A percentile compares a stretch with the other conserved stretches of the same genome.
Conservation (phyloP, 2,329 filamentous ascomycete species). For the Beauveria medogensis region DNA sequence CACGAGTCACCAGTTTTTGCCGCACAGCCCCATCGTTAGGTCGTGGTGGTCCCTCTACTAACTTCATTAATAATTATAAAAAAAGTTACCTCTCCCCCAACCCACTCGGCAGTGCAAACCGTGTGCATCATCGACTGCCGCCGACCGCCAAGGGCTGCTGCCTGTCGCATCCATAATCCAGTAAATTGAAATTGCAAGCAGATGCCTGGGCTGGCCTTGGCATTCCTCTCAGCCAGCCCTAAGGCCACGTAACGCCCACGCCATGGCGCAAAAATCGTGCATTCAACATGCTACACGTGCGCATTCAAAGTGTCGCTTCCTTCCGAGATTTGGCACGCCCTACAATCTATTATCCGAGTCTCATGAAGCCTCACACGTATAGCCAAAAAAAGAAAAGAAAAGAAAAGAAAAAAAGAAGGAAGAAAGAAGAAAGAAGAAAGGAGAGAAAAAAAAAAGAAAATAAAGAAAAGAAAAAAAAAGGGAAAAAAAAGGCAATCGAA, state of each 20-base stretch:
- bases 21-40: slow-evolving; percentile 3
- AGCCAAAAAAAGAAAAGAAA: neutral
- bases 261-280: neutral
- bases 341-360: neutral
- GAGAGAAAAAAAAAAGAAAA: too few species aligned
- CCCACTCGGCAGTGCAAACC: slow-evolving; percentile 4
- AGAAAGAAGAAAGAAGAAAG: too few species aligned
- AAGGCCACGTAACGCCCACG: neutral
- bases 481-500: neutral
- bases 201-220: neutral
- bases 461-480: too few species aligned
- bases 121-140: neutral
- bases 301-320: neutral
- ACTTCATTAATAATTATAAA: neutral
- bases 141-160: neutral
- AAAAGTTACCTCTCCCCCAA: too few species aligned
- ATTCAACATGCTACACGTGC: neutral
- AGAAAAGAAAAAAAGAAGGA: neutral
- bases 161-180: neutral
- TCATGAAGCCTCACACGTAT: neutral
- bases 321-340: neutral
- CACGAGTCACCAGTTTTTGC: neutral
- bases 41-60: neutral
- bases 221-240: neutral
- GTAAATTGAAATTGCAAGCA: neutral